Base-by-base conservation (phyloP, 371 early-diverging fungal species). In the Catenaria anguillulae region DNA sequence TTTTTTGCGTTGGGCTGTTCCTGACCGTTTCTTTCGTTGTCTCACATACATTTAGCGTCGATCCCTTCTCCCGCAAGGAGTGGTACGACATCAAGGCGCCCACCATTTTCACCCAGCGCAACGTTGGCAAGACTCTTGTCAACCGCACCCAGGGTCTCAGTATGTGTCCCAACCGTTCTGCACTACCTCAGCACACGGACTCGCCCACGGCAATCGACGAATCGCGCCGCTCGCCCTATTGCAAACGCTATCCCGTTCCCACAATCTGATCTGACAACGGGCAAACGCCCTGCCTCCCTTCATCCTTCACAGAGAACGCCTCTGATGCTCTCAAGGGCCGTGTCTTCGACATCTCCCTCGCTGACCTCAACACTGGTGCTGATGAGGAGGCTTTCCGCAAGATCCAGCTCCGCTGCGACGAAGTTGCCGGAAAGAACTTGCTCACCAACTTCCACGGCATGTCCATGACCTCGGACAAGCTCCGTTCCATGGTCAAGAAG, bases 361-460 rank as follows among this genome's bases (percentile, higher is more conserved):
- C 89, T 66, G 99, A 99, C 78, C 82, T 99, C 68, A 88, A 88
- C 89, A 89, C 89, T 76, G 90, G 91, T 76, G 67, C 67, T 62
- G 95, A 93, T 77, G 85, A 91, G 69, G 81, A 87, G 67, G 75
- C 92, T 62, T 97, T 90, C 91, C 88, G 99, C 76, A 99, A 99
- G 89, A 84, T 99, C 81, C 85, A 88, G 80, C 91, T 99, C 70
- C 86, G 90, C 74, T 88, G 98, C 70, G 95, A 97, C 68, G 98
- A 98, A 80, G 86, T 99, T 71, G 85, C 86, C 72, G 99, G 99
- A 72, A 92, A 89, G 82, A 94, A 92, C 88, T 92, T 94, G 83
- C 85, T 98, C 62, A 95, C 98, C 86, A 92, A 92, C 86, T 99
- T 99, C 86, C 86, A 99, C 89, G 92, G 98, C 69, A 99, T 99